Percentiles rank a stretch among this genome's conserved stretches.
phyloP scores from a whole-genome alignment of 352 stramenopile genomes.

The Blastocystis sp. region DNA sequence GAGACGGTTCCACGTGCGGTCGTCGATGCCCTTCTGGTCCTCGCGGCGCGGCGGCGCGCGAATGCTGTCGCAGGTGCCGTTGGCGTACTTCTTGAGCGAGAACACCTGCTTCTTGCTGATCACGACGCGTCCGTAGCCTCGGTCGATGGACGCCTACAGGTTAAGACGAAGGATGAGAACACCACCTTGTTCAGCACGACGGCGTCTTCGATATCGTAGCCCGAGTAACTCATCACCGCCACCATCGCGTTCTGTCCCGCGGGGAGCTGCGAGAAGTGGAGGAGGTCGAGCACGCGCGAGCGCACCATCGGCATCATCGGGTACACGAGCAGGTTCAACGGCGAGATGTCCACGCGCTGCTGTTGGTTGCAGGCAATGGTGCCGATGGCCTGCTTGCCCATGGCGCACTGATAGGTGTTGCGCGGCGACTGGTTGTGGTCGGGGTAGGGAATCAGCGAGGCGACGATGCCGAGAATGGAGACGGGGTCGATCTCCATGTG shows the following conservation, averaged over 20 bases:
- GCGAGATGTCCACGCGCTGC: constrained; percentile 92
- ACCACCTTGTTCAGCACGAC: constrained; percentile 96
- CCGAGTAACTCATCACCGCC: constrained; percentile 98
- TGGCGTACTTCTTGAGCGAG: constrained; percentile 94
- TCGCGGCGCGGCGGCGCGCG: constrained; percentile 87
- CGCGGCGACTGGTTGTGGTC: constrained; percentile 97
- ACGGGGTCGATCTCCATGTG: constrained; percentile 99
- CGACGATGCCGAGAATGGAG: constrained; percentile 97
- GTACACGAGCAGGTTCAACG: constrained; percentile 97
- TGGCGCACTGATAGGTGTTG: constrained; percentile 99
- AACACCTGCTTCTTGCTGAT: constrained; percentile 97
- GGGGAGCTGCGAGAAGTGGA: constrained; percentile 97
- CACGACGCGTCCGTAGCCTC: constrained; percentile 97
- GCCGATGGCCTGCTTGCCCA: constrained; percentile 99
- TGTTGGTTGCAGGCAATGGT: constrained; percentile 98
- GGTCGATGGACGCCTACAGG: constrained; percentile 84
- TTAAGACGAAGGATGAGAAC: neutral
- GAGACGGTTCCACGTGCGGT: constrained; percentile 76
- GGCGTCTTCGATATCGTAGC: constrained; percentile 99
- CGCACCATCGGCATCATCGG: constrained; percentile 99
- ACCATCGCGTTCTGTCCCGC: constrained; percentile 97
- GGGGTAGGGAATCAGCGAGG: constrained; percentile 96
- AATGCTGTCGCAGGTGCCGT: constrained; percentile 92
- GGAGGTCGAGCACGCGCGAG: constrained; percentile 93
- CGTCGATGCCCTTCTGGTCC: constrained; percentile 77